Conservation (phyloP, 306 rosid genomes). For the Arachis stenosperma region DNA sequence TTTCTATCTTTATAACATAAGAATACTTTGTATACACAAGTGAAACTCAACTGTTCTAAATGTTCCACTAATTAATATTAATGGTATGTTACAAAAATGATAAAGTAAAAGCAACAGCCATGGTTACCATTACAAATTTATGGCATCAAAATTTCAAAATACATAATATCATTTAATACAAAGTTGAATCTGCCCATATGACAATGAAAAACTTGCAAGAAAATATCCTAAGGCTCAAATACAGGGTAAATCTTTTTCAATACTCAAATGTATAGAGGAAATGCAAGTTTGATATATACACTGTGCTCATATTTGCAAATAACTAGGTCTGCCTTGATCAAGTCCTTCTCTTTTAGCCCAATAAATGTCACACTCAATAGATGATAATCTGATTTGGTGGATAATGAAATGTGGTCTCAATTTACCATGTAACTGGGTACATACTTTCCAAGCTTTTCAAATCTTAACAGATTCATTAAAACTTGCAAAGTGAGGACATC, state of each 20-base stretch:
- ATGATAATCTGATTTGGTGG: neutral
- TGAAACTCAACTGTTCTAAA: slow-evolving; percentile 12
- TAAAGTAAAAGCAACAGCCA: too few species aligned
- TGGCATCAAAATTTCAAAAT: neutral
- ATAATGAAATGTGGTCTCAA: slow-evolving; percentile 4
- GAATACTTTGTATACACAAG: neutral
- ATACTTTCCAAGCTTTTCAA: neutral
- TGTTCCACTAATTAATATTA: slow-evolving; percentile 3
- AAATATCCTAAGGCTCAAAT: neutral
- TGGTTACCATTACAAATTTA: neutral
- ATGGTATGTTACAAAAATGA: neutral
- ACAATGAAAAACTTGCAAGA: neutral
- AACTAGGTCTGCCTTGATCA: neutral
- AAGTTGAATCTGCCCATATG: neutral
- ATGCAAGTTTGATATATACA: neutral
- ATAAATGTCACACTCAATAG: slow-evolving; percentile 8
- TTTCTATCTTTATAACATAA: too few species aligned
- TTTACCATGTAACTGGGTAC: neutral
- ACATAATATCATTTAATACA: neutral
- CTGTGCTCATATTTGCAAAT: neutral
- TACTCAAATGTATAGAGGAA: slow-evolving; percentile 2
- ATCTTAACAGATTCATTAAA: slow-evolving; percentile 6
- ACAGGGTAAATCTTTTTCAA: neutral
- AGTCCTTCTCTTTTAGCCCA: neutral
- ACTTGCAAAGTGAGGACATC: slow-evolving; percentile 11